Conservation (phyloP, 495 filamentous ascomycete species). For the Pyrenula massariospora region DNA sequence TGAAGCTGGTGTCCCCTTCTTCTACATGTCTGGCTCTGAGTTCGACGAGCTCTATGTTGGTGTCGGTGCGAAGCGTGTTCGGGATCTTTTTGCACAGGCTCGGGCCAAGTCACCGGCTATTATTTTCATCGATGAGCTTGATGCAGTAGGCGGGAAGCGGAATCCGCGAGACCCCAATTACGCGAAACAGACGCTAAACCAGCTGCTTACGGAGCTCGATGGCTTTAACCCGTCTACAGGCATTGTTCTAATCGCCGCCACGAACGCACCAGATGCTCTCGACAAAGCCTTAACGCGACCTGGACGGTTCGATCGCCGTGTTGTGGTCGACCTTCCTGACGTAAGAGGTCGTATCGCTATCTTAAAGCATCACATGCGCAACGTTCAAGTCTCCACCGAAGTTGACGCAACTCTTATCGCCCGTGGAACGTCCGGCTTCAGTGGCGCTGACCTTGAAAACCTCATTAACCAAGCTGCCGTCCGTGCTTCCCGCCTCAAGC, state of each 20-base stretch:
- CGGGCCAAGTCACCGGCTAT: constrained; percentile 87
- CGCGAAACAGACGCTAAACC: constrained; percentile 92
- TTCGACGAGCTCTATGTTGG: constrained; percentile 98
- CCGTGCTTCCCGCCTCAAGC: constrained; percentile 72
- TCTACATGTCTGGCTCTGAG: constrained; percentile 98
- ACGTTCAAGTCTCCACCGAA: constrained; percentile 63
- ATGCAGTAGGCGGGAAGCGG: constrained; percentile 89
- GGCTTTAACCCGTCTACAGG: constrained; percentile 89
- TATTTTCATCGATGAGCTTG: constrained; percentile 96
- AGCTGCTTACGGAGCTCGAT: constrained; percentile 94
- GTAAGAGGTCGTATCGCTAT: constrained; percentile 92
- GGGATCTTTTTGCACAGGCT: constrained; percentile 83
- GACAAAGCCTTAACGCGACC: constrained; percentile 92
- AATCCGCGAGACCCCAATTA: constrained; percentile 93
- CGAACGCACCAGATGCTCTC: constrained; percentile 87
- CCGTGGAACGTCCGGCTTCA: constrained; percentile 79
- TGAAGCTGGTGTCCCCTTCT: constrained; percentile 95
- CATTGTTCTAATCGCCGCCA: constrained; percentile 90
- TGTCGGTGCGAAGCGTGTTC: constrained; percentile 94
- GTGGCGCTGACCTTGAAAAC: constrained; percentile 91
- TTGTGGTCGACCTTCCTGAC: constrained; percentile 80
- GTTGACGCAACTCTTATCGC: constrained; percentile 77
- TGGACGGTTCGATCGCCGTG: constrained; percentile 88
- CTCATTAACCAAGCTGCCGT: constrained; percentile 93
- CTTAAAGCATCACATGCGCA: constrained; percentile 80